Base-by-base conservation (phyloP, 1,139 yeast species). In the Candida neerlandica region DNA sequence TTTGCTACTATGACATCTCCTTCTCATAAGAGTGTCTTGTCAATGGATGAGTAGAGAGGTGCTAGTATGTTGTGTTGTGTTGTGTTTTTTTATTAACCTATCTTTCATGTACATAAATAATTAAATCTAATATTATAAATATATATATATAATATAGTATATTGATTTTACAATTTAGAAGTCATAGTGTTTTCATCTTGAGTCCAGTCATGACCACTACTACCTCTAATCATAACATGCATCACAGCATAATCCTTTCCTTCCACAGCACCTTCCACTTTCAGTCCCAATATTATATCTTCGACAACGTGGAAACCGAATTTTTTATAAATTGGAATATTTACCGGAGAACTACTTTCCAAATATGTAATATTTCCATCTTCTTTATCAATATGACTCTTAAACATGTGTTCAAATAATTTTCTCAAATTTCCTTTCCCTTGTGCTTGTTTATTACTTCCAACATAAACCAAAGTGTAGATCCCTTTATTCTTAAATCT, bases 401-500 rank as follows among this genome's bases (percentile, higher is more conserved):
- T 63, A 55, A 81, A 82, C 77, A 82, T 79, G 58, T 71, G 77
- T n/a, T 81, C 80, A 55, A 84, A 78, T 59, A 82, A 70, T 46
- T 73, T 73, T 43, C 89, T 65, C n/a, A 77, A 82, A 61, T 84
- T 83, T 7, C 89, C 89, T 62, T 84, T 84, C 34, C 89, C 89
- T 58, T 86, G 72, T 9, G 87, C 86, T 19, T 65, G 59, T n/a
- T 75, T 76, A 10, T 78, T 69, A 6, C 86, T 78, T 2, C 88
- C 89, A 43, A 84, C 66, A 59, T 84, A 84, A 34, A 84, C 86
- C 59, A 84, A 73, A 15, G 86, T 82, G 69, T 75, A 84, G 6
- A 74, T 62, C 40, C 75, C 71, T 49, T 74, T 75, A 43, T 67
- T 69, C 51, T 65, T 56, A 49, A 76, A 73, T 41, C 77, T 57